Percentiles rank a stretch among this genome's conserved stretches.
These are phyloP conservation scores for Aspergillus hortae DNA, from an alignment of 2,329 filamentous ascomycete genomes.

Conservation along the genomic window DNA sequence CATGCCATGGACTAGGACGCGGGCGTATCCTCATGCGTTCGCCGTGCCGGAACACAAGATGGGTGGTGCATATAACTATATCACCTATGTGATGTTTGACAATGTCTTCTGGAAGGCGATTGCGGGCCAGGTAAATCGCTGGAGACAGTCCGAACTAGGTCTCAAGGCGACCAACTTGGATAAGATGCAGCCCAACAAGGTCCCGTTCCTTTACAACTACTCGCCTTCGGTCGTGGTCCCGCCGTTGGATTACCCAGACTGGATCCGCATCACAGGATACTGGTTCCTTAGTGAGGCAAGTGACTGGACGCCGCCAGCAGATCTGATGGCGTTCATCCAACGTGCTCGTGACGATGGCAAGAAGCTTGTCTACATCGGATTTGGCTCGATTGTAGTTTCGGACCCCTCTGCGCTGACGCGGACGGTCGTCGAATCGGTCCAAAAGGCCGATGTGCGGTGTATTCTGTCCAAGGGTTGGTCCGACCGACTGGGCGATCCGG, in stretches of 20 bases:
- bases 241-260: constrained; percentile 92
- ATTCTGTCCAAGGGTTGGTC: constrained; percentile 98
- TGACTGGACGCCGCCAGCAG: constrained; percentile 69
- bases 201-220: constrained; percentile 98
- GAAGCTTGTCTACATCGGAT: constrained; percentile 94
- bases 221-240: constrained; percentile 90
- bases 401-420: constrained; percentile 85
- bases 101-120: constrained; percentile 96
- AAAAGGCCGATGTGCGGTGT: constrained; percentile 88
- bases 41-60: constrained; percentile 89
- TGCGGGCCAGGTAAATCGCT: constrained; percentile 84
- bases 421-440: constrained; percentile 87
- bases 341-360: constrained; percentile 76
- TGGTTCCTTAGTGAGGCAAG: constrained; percentile 87
- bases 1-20: constrained; percentile 97
- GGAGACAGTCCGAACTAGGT: constrained; percentile 77
- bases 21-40: constrained; percentile 95
- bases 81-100: constrained; percentile 95
- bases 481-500: constrained; percentile 66
- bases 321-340: constrained; percentile 77
- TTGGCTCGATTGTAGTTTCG: constrained; percentile 91
- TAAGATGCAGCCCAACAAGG: constrained; percentile 92
- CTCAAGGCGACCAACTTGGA: constrained; percentile 78
- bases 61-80: constrained; percentile 91
- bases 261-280: constrained; percentile 95